Percentiles rank a stretch among this genome's conserved stretches.
Evolutionary conservation across 163 green algal genomes (phyloP).

Genomic region (Trebouxia gelatinosa): DNA sequence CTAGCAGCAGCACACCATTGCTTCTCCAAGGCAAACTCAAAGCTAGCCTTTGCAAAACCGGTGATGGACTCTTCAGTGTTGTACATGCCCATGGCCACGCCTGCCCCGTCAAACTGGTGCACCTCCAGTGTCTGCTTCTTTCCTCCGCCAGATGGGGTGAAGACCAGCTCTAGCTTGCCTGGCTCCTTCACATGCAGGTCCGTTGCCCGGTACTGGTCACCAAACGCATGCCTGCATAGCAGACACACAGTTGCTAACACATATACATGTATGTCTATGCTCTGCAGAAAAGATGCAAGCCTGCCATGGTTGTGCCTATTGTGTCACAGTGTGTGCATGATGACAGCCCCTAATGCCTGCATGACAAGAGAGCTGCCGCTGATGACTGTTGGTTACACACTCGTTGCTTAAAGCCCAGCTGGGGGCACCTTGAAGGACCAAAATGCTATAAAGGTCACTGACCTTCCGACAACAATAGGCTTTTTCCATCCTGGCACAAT

Average conservation of each 20-base stretch:
- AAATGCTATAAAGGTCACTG: background rate
- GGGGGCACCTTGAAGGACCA: background rate
- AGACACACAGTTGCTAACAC: background rate
- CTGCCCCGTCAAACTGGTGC: constrained; percentile 33
- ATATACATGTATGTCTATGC: background rate
- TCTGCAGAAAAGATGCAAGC: background rate
- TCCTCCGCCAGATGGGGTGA: constrained; percentile 65
- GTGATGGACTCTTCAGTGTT: constrained; percentile 94
- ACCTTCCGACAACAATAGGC: constrained; percentile 90
- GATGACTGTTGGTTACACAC: background rate
- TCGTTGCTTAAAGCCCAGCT: no score
- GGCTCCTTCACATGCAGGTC: constrained; percentile 76
- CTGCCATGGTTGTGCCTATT: background rate
- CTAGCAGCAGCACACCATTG: no score
- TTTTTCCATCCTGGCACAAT: constrained; percentile 93
- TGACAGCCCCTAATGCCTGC: background rate
- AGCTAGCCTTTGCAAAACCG: constrained; percentile 89
- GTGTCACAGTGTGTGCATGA: no score
- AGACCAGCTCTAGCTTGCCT: constrained; percentile 86
- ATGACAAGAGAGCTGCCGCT: constrained; percentile 30
- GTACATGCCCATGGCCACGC: constrained; percentile 92
- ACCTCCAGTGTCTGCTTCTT: constrained; percentile 42
- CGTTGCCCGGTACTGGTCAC: constrained; percentile 97
- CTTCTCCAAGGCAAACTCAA: constrained; percentile 89
- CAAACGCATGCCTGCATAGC: constrained; percentile 85